Evolutionary conservation across 2,329 filamentous ascomycete genomes (phyloP).

Genomic region (Nakataea oryzae): DNA sequence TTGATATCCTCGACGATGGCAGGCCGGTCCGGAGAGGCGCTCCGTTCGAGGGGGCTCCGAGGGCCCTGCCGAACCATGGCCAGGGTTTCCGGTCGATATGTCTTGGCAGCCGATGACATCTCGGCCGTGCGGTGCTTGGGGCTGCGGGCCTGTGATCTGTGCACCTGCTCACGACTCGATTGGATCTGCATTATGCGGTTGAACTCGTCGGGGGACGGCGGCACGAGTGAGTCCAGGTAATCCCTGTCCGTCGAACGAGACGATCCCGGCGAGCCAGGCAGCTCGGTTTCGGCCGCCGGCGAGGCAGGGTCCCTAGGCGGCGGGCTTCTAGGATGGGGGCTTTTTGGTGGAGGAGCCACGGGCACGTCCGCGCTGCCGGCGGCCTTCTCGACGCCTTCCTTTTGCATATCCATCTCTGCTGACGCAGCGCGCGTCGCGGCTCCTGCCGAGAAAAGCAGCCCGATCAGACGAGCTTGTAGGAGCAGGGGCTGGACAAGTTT

Average conservation of each 20-base stretch:
- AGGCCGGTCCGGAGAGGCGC: neutral
- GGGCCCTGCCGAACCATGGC: too few relatives aligned
- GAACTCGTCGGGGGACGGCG: constrained; percentile 35
- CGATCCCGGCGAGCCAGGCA: constrained; percentile 2
- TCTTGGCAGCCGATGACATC: neutral
- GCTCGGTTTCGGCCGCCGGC: neutral
- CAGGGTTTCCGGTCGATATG: neutral
- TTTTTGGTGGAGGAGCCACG: neutral
- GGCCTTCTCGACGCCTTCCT: neutral
- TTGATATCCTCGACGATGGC: constrained; percentile 12
- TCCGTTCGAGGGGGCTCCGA: neutral
- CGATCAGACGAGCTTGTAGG: neutral
- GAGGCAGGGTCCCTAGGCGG: neutral
- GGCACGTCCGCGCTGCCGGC: neutral
- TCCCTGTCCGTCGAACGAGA: constrained; percentile 14
- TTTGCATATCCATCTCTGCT: neutral
- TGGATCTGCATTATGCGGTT: constrained; percentile 38
- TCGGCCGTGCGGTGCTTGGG: constrained; percentile 11
- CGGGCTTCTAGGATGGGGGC: neutral
- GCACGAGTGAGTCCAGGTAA: constrained; percentile 40
- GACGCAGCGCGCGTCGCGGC: neutral
- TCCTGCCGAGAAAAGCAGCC: neutral
- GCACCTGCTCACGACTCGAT: constrained; percentile 31
- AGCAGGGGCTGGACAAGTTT: neutral
- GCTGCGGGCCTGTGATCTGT: constrained; percentile 28